Base-by-base conservation (phyloP, 2,329 filamentous ascomycete genomes). In the Xylariaceae sp. region DNA sequence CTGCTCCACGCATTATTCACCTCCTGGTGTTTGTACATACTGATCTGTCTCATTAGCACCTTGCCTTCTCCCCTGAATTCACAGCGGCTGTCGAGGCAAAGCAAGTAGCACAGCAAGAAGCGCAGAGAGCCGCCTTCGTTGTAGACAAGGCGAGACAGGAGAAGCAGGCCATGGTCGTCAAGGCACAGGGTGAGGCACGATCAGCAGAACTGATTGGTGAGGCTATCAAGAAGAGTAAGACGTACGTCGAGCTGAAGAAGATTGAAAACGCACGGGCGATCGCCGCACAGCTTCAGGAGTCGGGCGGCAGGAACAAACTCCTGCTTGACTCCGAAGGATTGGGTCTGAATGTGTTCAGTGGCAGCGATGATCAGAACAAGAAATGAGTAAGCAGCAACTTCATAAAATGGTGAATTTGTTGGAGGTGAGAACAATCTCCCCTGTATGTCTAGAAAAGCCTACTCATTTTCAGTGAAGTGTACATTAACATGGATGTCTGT, bases 91-190 rank as follows among this genome's bases (percentile, higher is more conserved):
- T 89, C 61, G 86, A 89, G 74, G 86, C 86, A 63, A 89, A 89
- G 77, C 86, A 89, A 74, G 86, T 89, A 58, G 86, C 86, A 55
- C 86, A 89, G 75, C 94, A 99, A 80, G 94, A 99, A 75, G 94
- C 94, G 39, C 94, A 99, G 78, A 87, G 94, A 65, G 94, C 94
- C 39, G 94, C 94, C 62, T 99, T 99, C 79, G 83, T 99, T 55
- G 94, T 99, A 67, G 94, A 99, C 86, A 97, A 97, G 81, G 94
- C 94, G 56, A 88, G 94, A 67, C 94, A 99, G 78, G 94, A 99
- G 84, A 99, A 99, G 83, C 94, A 99, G 79, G 94, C 94, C 70
- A 97, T 92, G 80, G 92, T 99, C 58, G 94, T 99, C 73, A 91
- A 92, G 78, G 94, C 94, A 3, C 94, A 97, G 86, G 94, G 94